Conservation (phyloP, 148 eudicot genomes). For the Nyssa sinensis region DNA sequence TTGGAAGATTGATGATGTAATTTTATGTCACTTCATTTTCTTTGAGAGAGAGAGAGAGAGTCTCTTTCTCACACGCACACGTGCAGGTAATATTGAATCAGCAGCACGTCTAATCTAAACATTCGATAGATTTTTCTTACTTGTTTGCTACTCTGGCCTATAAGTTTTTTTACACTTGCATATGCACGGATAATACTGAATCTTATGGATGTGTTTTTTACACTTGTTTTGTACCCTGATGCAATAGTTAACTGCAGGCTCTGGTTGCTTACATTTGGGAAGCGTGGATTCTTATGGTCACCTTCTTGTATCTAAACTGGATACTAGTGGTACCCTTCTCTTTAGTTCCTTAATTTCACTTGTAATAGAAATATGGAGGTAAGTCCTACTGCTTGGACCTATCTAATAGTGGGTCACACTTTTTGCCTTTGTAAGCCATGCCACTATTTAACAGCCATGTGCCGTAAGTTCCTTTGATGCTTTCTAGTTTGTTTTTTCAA, state of each 20-base stretch:
- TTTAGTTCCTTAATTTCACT: neutral
- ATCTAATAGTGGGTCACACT: neutral
- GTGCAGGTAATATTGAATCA: neutral
- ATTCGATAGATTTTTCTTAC: neutral
- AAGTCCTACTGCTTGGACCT: neutral
- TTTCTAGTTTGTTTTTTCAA: neutral
- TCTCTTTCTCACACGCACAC: neutral
- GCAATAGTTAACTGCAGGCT: conserved; percentile 37
- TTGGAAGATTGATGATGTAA: neutral
- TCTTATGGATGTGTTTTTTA: neutral
- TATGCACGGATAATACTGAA: too few species aligned
- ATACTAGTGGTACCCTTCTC: conserved; percentile 25
- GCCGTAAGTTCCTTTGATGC: neutral
- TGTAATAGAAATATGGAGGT: neutral
- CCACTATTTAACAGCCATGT: too few species aligned
- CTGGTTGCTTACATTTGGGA: conserved; percentile 46
- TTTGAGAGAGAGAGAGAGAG: too few species aligned
- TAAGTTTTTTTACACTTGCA: neutral
- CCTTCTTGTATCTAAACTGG: conserved; percentile 57
- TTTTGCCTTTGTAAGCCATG: neutral
- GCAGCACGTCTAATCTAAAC: neutral
- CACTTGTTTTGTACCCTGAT: neutral
- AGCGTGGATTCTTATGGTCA: conserved; percentile 74
- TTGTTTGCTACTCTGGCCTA: neutral
- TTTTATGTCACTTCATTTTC: neutral